These are phyloP conservation scores for Carex littledalei DNA, from an alignment of 176 grass and related monocot genomes.

Conservation along the genomic window DNA sequence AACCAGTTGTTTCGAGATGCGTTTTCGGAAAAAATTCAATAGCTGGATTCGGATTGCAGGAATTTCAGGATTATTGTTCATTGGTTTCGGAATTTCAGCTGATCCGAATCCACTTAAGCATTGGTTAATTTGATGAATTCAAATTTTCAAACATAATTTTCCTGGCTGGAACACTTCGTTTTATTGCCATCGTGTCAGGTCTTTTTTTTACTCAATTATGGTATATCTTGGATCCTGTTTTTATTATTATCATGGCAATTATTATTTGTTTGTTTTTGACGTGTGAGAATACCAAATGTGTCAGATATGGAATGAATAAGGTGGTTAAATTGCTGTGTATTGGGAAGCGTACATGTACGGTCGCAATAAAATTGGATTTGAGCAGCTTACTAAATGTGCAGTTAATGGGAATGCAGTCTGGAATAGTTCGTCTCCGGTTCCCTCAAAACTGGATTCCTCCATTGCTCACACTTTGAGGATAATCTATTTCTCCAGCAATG, in stretches of 20 bases:
- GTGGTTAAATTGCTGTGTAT: slow-evolving; percentile 6
- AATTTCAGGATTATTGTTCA: too few species aligned
- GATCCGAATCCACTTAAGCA: too few species aligned
- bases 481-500: background rate
- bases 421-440: background rate
- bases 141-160: too few species aligned
- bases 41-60: too few species aligned
- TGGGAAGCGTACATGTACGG: slow-evolving; percentile 4
- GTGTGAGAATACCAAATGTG: background rate
- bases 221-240: background rate
- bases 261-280: background rate
- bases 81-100: too few species aligned
- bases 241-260: background rate
- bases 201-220: background rate
- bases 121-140: too few species aligned
- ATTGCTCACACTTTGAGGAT: background rate
- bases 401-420: background rate
- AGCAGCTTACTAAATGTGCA: slow-evolving; percentile 4
- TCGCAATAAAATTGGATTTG: background rate
- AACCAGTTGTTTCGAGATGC: too few species aligned
- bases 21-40: too few species aligned
- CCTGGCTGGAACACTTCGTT: too few species aligned
- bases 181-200: too few species aligned
- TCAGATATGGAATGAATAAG: slow-evolving; percentile 12
- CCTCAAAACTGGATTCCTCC: background rate